These are phyloP conservation scores for Sclerotiophoma versabilis DNA, from an alignment of 2,329 filamentous ascomycete genomes.

Conservation along the genomic window DNA sequence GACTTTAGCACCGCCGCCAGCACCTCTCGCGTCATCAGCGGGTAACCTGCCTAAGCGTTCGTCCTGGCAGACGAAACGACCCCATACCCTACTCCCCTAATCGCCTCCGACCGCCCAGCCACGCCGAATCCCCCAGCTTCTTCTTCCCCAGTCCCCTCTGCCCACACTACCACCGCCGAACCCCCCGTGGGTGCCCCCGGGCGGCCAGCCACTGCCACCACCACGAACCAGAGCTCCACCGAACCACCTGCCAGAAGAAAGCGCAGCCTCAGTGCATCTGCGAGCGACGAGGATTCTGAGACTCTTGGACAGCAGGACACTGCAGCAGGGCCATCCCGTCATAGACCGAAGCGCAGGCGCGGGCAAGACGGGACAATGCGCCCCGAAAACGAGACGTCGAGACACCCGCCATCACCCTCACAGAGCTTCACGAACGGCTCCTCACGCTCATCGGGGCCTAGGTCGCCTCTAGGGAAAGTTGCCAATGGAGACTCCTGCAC, in stretches of 20 bases:
- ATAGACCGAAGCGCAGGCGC: conserved; percentile 54
- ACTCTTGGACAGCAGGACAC: conserved; percentile 23
- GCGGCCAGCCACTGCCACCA: conserved; percentile 23
- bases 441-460: conserved; percentile 43
- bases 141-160: conserved; percentile 51
- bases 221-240: conserved; percentile 20
- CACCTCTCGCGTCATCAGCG: conserved; percentile 41
- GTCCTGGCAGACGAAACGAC: conserved; percentile 76
- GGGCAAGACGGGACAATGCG: conserved; percentile 51
- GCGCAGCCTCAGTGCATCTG: conserved; percentile 45
- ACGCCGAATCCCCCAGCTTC: conserved; percentile 61
- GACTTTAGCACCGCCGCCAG: conserved; percentile 30
- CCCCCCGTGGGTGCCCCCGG: conserved; percentile 22
- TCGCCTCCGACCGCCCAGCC: conserved; percentile 72
- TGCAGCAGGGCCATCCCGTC: conserved; percentile 44
- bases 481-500: conserved; percentile 52
- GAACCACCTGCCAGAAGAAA: conserved; percentile 31
- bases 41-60: conserved; percentile 52
- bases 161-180: conserved; percentile 36
- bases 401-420: conserved; percentile 44
- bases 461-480: conserved; percentile 45
- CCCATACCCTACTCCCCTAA: conserved; percentile 64
- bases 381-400: conserved; percentile 53
- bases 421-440: conserved; percentile 50
- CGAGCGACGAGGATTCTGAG: conserved; percentile 34